Evolutionary conservation across 2,329 filamentous ascomycete species (phyloP).

Genomic region (Pseudogymnoascus sp.): DNA sequence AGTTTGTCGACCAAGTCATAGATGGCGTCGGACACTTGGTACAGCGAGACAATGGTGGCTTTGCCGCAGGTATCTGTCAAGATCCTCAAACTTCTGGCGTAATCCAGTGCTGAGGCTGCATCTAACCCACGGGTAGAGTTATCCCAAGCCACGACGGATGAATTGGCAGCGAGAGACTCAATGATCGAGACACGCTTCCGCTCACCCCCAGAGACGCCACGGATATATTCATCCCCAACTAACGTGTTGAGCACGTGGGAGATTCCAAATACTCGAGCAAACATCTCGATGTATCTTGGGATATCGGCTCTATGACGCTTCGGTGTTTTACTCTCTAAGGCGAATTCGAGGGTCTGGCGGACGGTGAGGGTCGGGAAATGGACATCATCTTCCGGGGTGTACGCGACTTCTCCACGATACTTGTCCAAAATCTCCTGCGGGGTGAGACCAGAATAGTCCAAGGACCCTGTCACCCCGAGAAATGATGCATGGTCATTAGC

Average conservation of each 20-base stretch:
- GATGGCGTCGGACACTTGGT: slow-evolving; percentile 63
- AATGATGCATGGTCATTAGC: slow-evolving; percentile 56
- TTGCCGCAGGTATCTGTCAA: slow-evolving; percentile 55
- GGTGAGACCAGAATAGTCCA: background rate
- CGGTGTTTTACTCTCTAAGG: slow-evolving; percentile 50
- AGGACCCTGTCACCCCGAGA: slow-evolving; percentile 33
- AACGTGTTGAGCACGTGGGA: slow-evolving; percentile 47
- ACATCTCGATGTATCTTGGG: slow-evolving; percentile 19
- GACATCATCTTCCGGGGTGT: slow-evolving; percentile 44
- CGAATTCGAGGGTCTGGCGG: slow-evolving; percentile 44
- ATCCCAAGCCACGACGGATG: slow-evolving; percentile 54
- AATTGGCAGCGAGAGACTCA: slow-evolving; percentile 32
- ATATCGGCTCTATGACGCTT: slow-evolving; percentile 44
- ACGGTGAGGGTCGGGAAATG: slow-evolving; percentile 44
- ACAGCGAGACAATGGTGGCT: slow-evolving; percentile 54
- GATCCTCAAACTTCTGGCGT: slow-evolving; percentile 50
- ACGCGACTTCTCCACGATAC: slow-evolving; percentile 49
- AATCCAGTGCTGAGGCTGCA: slow-evolving; percentile 54
- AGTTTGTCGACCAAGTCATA: slow-evolving; percentile 65
- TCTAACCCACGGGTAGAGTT: slow-evolving; percentile 59
- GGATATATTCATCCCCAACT: slow-evolving; percentile 49
- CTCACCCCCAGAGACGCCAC: slow-evolving; percentile 54
- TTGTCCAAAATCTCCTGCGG: slow-evolving; percentile 48
- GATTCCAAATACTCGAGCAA: slow-evolving; percentile 29
- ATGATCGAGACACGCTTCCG: slow-evolving; percentile 54